Conservation (phyloP, 768 basidiomycete genomes). For the Holtermanniella nyarrowii region DNA sequence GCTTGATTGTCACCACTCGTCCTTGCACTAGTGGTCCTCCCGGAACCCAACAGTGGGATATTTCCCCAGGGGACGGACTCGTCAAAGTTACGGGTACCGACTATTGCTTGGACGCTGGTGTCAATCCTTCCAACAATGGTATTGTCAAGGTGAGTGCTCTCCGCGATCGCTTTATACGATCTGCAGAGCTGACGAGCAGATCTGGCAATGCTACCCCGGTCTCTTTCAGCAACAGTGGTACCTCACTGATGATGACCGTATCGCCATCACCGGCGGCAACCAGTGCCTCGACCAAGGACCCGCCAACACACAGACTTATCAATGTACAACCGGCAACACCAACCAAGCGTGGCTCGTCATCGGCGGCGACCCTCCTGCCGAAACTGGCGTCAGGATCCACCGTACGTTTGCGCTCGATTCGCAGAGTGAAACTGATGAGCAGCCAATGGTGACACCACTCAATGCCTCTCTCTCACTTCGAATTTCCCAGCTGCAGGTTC, state of each 20-base stretch:
- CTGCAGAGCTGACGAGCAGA: not conserved
- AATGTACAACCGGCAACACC: constrained; percentile 13
- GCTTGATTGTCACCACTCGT: not conserved
- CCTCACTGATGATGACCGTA: constrained; percentile 16
- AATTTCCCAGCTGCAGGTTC: not conserved
- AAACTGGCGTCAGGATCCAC: not conserved
- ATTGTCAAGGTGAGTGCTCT: constrained; percentile 11
- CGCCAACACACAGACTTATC: constrained; percentile 11
- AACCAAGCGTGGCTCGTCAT: constrained; percentile 7
- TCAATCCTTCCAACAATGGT: constrained; percentile 13
- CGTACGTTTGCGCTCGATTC: not conserved
- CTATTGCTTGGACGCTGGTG: constrained; percentile 16
- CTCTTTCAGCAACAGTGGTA: constrained; percentile 5
- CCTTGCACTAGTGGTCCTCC: constrained; percentile 1
- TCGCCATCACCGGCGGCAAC: constrained; percentile 19
- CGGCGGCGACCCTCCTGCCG: not conserved
- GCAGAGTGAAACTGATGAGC: not conserved
- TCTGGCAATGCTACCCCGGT: not conserved
- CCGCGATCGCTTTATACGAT: not conserved
- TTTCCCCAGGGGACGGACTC: constrained; percentile 8
- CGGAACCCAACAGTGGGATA: constrained; percentile 12
- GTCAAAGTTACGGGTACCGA: constrained; percentile 10
- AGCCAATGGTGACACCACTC: not conserved
- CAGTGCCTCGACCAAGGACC: constrained; percentile 12
- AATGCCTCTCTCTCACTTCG: not conserved